Evolutionary conservation across 345 rosid genomes (phyloP).

Genomic region (Mallotus nudiflorus): DNA sequence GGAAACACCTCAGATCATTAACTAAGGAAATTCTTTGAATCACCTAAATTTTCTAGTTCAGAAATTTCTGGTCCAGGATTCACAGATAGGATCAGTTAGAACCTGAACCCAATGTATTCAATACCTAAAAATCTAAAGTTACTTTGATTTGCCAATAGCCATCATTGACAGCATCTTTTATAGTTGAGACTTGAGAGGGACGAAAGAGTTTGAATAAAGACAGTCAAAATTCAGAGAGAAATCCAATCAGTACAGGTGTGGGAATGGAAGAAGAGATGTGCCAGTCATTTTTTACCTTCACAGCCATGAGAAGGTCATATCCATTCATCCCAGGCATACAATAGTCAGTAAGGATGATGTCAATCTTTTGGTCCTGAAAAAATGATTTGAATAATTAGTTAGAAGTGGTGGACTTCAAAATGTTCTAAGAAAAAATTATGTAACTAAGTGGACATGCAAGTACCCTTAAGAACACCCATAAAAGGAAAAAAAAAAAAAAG

Average conservation of each 20-base stretch:
- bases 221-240: not conserved
- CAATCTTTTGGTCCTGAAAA: constrained; percentile 17
- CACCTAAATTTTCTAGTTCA: no score
- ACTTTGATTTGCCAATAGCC: not conserved
- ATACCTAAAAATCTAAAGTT: not conserved
- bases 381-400: not conserved
- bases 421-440: not conserved
- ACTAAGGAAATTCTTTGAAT: not conserved
- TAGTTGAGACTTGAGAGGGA: not conserved
- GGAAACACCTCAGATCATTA: not conserved
- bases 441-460: not conserved
- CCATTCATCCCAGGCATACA: constrained; percentile 27
- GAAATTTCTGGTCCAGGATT: no score
- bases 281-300: constrained; percentile 12
- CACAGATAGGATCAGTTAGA: no score
- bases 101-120: no score
- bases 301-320: constrained; percentile 20
- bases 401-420: not conserved
- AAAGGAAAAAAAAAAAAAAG: no score
- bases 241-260: not conserved
- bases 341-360: constrained; percentile 19
- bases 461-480: no score
- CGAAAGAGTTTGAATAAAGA: no score
- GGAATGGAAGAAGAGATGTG: not conserved
- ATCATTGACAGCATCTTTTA: not conserved